Evolutionary conservation across 495 filamentous ascomycete genomes (phyloP), one percentile per base, ranked within the genome.

Genomic region (Podospora didyma): DNA sequence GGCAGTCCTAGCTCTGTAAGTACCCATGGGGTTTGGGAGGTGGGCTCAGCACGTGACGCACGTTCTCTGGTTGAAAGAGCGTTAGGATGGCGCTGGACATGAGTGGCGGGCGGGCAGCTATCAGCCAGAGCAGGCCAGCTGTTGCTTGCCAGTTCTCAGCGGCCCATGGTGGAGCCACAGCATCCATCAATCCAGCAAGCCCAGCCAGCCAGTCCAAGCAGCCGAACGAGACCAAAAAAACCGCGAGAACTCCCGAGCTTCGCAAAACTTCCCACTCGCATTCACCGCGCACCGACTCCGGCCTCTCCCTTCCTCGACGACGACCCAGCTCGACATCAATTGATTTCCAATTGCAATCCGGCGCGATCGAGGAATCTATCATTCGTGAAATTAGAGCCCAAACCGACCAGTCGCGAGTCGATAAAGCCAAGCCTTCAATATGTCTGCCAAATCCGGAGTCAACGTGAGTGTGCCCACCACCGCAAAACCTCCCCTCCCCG

Each of bases 381-480:
- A 22, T 54, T 41, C 42, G 19, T 28, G 35, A n/a, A 28, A 17
- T 35, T 11, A 35, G 14, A 53, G 7, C 48, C 39, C 28, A 41
- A 23, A 14, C 4, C 6, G 10, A 5, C 6, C 39, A 16, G 14
- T 17, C 39, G 14, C 39, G n/a, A 42, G 12, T 42, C 39, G 39
- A 17, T 16, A 14, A 17, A 14, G 39, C 12, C 12, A 42, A 42
- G 53, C 11, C 35, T 26, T 53, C 53, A 65, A 66, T 59, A 83
- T 84, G 82, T 73, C 75, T 67, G 69, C 82, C 63, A 79, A 79
- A 54, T 78, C 79, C 59, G 82, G 82, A 68, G 79, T 82, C 63
- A 87, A 87, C 72, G 84, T 87, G 78, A 66, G 81, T 78, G 41
- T 39, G 49, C 44, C 51, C 47, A 54, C n/a, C n/a, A 41, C 56